A percentile compares a stretch with the other conserved stretches of the same genome.
phyloP scores from a whole-genome alignment of 176 grass and related monocot genomes.

The Elaeis guineensis region DNA sequence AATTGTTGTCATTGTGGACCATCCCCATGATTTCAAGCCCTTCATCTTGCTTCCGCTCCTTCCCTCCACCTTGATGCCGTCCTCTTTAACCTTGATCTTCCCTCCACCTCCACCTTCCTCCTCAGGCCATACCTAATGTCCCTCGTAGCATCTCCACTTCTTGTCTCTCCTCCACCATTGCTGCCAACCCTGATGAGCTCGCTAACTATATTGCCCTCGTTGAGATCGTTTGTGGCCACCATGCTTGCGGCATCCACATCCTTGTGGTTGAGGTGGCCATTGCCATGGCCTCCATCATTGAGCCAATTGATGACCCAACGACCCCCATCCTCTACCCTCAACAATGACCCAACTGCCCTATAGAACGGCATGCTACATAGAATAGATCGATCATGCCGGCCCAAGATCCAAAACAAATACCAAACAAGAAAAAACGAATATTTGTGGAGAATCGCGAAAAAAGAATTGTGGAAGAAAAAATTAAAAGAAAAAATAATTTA shows the following conservation, averaged over 20 bases:
- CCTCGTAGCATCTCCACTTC: conserved; percentile 44
- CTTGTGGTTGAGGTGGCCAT: conserved; percentile 55
- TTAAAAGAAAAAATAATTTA: no score
- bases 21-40: conserved; percentile 39
- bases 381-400: no score
- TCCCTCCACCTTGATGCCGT: conserved; percentile 25
- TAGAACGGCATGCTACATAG: no score
- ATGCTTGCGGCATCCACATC: conserved; percentile 37
- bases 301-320: conserved; percentile 5
- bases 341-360: no score
- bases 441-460: no score
- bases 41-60: conserved; percentile 43
- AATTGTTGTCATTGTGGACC: conserved; percentile 49
- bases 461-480: no score
- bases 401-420: no score
- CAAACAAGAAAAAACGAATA: no score
- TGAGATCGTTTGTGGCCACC: conserved; percentile 35
- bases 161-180: conserved; percentile 29
- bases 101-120: conserved; percentile 3
- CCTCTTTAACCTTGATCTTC: conserved; percentile 16
- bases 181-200: background rate
- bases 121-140: conserved; percentile 29
- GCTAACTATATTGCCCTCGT: conserved; percentile 30
- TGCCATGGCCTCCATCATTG: conserved; percentile 35
- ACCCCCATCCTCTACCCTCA: no score